Percentiles rank a stretch among this genome's conserved stretches.
These are phyloP conservation scores for Trypanosoma caninum DNA, from an alignment of 208 protist genomes.

Conservation along the genomic window DNA sequence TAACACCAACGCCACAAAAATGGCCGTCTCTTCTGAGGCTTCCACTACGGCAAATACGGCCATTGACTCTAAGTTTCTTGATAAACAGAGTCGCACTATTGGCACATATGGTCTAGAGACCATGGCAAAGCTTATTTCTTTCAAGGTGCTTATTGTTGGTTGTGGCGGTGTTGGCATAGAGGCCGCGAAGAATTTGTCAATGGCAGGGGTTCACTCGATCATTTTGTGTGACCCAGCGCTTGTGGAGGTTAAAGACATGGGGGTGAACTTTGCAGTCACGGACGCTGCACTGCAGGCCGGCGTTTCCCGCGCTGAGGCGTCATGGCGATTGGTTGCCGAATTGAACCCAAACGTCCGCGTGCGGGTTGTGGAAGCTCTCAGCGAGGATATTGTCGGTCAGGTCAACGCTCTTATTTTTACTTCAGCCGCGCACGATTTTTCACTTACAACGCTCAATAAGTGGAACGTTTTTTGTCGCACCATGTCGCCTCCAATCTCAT, in stretches of 20 bases:
- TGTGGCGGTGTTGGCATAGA: slow-evolving; percentile 90
- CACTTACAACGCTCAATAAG: slow-evolving; percentile 49
- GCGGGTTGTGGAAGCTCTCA: slow-evolving; percentile 46
- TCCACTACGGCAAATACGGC: slow-evolving; percentile 3
- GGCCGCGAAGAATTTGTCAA: slow-evolving; percentile 89
- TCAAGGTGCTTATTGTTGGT: slow-evolving; percentile 91
- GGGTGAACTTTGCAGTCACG: slow-evolving; percentile 88
- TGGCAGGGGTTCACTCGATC: slow-evolving; percentile 86
- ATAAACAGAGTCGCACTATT: slow-evolving; percentile 91
- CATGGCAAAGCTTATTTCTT: slow-evolving; percentile 86
- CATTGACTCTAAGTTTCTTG: slow-evolving; percentile 83
- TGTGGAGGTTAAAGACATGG: slow-evolving; percentile 62
- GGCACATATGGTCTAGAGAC: slow-evolving; percentile 92
- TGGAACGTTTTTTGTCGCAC: slow-evolving; percentile 80
- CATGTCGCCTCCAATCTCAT: slow-evolving; percentile 59
- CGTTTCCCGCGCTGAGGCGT: slow-evolving; percentile 61
- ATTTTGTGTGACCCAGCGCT: slow-evolving; percentile 69
- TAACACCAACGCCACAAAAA: neutral
- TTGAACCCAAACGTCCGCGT: slow-evolving; percentile 90
- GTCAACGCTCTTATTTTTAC: slow-evolving; percentile 74
- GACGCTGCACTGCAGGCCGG: slow-evolving; percentile 44
- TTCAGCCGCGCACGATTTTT: slow-evolving; percentile 64
- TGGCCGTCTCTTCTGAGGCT: neutral
- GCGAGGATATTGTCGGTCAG: slow-evolving; percentile 39
- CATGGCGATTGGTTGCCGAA: slow-evolving; percentile 63